Base-by-base conservation (phyloP, 805 yeast genomes). In the Saturnispora silvae region DNA sequence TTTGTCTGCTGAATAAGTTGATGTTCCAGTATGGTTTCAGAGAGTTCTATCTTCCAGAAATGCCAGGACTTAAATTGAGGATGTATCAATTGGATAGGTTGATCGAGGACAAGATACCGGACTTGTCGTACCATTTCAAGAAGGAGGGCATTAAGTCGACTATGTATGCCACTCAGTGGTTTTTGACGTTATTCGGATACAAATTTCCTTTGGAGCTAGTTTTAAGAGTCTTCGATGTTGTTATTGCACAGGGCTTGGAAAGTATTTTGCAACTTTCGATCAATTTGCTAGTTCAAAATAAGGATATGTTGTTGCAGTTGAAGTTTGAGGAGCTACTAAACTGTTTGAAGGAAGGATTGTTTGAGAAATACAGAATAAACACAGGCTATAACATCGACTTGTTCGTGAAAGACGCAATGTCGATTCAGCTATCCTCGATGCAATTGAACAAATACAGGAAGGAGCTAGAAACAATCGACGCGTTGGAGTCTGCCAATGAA, bases 141-240 rank as follows among this genome's bases (percentile, higher is more conserved):
- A 75, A 86, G 44, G 94, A 89, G 57, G 96, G 96, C 5, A 76
- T 92, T 18, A 72, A 79, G 43, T 81, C 95, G 3, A 80, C 94
- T 17, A 89, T 89, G 97, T 92, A 84, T 64, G 97, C 96, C 0
- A 78, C 95, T 2, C 97, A 92, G 59, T 92, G 98, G 98, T 89
- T 92, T 52, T 67, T 92, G 49, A 92, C 97, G 0, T 70, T 92
- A 46, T 92, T 92, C 60, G 94, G 95, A 5, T 92, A 92, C 64
- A 85, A 85, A 54, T 89, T 92, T 56, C 97, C 98, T 13, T 63
- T 87, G 35, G 82, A 77, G 40, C 79, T 89, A 53, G 96, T 92
- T 18, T 61, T 85, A 45, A 68, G 96, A 43, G 83, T 92, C 28
- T 84, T 73, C 56, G 98, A 92, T 60, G 72, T 84, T 42, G 76